Evolutionary conservation across 176 grass and related monocot species (phyloP).

Genomic region (Cocos nucifera): DNA sequence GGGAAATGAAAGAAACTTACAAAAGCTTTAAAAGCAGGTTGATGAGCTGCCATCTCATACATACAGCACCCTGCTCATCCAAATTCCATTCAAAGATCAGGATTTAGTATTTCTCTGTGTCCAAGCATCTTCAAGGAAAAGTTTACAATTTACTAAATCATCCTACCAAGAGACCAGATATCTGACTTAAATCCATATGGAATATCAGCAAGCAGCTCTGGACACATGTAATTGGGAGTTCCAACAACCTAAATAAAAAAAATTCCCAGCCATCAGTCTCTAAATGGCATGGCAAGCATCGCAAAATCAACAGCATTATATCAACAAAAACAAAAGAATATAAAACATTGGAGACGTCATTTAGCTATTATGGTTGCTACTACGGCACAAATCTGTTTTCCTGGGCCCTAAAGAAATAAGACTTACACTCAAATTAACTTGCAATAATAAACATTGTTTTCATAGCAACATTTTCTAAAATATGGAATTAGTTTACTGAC

Average conservation of each 20-base stretch:
- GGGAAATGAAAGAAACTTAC: conserved; percentile 36
- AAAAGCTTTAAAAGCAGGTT: conserved; percentile 97
- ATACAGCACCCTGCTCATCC: conserved; percentile 70
- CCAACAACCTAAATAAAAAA: conserved; percentile 62
- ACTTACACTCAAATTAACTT: no score
- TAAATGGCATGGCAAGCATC: no score
- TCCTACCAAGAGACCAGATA: conserved; percentile 95
- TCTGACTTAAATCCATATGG: conserved; percentile 99
- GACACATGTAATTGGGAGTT: conserved; percentile 99
- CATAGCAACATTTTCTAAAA: no score
- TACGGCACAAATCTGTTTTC: no score
- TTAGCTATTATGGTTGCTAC: no score
- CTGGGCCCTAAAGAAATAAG: no score
- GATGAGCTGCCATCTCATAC: conserved; percentile 98
- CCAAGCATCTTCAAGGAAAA: conserved; percentile 3
- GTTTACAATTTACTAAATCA: conserved; percentile 2
- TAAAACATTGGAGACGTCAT: no score
- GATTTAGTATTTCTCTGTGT: not conserved
- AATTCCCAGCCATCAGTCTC: conserved; percentile 10
- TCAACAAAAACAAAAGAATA: no score
- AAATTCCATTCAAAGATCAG: conserved; percentile 22
- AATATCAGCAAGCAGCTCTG: conserved; percentile 92
- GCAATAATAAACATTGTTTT: no score
- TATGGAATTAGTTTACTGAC: no score
- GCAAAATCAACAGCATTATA: no score